phyloP scores from a whole-genome alignment of 768 basidiomycete genomes.

The Suillus clintonianus region DNA sequence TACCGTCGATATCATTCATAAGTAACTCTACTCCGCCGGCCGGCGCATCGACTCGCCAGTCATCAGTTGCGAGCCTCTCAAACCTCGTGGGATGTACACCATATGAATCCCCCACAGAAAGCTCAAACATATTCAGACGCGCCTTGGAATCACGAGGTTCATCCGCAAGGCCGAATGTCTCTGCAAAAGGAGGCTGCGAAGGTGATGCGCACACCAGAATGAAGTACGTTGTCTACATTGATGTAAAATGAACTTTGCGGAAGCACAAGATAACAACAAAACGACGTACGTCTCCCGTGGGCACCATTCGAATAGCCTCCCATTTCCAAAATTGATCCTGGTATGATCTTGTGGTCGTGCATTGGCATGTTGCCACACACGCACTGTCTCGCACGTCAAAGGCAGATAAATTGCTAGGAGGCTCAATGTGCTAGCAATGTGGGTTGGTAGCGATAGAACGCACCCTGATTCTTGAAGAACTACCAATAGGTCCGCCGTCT shows the following conservation, averaged over 20 bases:
- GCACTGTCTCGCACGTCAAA: conserved; percentile 54
- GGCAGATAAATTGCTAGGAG: conserved; percentile 52
- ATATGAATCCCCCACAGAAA: conserved; percentile 23
- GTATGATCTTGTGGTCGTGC: conserved; percentile 8
- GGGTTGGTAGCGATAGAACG: conserved; percentile 15
- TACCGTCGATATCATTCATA: conserved; percentile 48
- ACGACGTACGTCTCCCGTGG: background rate
- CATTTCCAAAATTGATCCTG: conserved; percentile 18
- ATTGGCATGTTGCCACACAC: conserved; percentile 30
- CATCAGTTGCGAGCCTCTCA: conserved; percentile 42
- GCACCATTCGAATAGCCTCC: conserved; percentile 4
- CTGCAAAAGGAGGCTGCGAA: conserved; percentile 21
- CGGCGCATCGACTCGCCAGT: conserved; percentile 56
- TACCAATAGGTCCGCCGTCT: conserved; percentile 44
- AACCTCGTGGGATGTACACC: conserved; percentile 31
- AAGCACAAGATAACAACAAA: background rate
- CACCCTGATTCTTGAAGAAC: conserved; percentile 71
- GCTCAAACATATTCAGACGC: conserved; percentile 25
- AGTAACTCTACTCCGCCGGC: conserved; percentile 47
- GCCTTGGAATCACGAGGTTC: conserved; percentile 9
- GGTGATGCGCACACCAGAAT: conserved; percentile 50
- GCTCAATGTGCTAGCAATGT: conserved; percentile 7
- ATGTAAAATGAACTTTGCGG: background rate
- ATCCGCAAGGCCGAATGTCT: conserved; percentile 20
- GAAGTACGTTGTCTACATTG: conserved; percentile 25